A percentile compares a stretch with the other conserved stretches of the same genome.
Conservation (phyloP, 2,329 filamentous ascomycete genomes). For the Cercospora sp. region DNA sequence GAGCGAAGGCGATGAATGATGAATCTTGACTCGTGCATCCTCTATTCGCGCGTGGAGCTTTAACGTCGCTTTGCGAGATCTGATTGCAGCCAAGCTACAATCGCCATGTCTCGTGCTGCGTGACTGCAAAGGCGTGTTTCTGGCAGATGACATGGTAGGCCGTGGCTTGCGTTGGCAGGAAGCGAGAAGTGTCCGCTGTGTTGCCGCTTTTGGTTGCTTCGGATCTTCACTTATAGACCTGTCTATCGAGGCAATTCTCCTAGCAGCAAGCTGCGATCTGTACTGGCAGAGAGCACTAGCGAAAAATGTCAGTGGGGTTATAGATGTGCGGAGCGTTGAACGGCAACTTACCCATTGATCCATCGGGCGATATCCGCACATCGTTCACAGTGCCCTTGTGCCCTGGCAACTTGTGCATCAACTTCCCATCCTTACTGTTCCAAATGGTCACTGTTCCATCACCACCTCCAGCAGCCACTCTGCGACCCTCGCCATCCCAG, state of each 20-base stretch:
- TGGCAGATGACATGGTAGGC: not conserved
- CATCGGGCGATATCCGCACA: conserved; percentile 84
- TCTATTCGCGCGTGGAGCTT: too few relatives aligned
- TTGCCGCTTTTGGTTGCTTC: not conserved
- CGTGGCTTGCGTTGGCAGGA: not conserved
- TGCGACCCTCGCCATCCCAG: conserved; percentile 85
- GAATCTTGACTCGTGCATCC: too few relatives aligned
- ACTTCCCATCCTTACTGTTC: conserved; percentile 83
- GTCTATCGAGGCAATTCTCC: conserved; percentile 35
- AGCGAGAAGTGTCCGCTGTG: not conserved
- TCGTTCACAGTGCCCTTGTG: conserved; percentile 96
- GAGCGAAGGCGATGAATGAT: too few relatives aligned
- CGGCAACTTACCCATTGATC: conserved; percentile 78
- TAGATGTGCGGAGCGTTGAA: not conserved
- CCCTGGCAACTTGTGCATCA: conserved; percentile 91
- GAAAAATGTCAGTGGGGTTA: not conserved
- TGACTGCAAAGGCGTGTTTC: not conserved
- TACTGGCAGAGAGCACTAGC: conserved; percentile 36
- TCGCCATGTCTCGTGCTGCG: not conserved
- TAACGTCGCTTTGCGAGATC: too few relatives aligned
- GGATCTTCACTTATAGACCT: not conserved
- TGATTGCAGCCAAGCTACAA: not conserved
- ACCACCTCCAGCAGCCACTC: conserved; percentile 82
- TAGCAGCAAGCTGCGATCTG: conserved; percentile 39
- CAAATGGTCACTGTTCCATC: conserved; percentile 90